Conservation (phyloP, 176 grass and related monocot genomes). For the Elymus sibiricus region DNA sequence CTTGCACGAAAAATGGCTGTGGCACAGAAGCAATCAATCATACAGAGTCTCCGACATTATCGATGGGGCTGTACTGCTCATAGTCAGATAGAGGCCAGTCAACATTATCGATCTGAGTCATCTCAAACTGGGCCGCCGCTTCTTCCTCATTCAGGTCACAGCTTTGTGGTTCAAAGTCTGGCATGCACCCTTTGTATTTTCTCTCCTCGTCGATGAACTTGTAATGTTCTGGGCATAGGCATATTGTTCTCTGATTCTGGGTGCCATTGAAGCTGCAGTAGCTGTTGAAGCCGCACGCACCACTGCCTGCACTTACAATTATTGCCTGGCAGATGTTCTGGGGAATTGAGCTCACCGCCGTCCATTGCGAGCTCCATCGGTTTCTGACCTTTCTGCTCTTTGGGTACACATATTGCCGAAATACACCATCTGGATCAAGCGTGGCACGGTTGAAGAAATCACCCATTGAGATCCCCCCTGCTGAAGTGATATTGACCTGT, state of each 20-base stretch:
- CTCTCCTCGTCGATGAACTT: neutral
- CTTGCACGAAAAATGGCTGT: neutral
- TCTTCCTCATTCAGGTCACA: neutral
- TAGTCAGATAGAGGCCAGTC: neutral
- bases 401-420: slow-evolving; percentile 8
- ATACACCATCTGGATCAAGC: neutral
- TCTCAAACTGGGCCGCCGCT: neutral
- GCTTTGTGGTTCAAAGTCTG: slow-evolving; percentile 6
- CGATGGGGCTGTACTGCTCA: neutral
- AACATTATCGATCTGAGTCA: neutral
- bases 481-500: neutral
- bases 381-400: neutral
- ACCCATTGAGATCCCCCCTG: neutral
- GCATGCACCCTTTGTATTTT: slow-evolving; percentile 9
- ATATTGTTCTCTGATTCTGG: neutral
- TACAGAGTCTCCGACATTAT: neutral
- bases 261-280: slow-evolving; percentile 1
- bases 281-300: slow-evolving; percentile 9
- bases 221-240: neutral
- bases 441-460: slow-evolving; percentile 9
- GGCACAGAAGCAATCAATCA: slow-evolving; percentile 16
- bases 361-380: neutral
- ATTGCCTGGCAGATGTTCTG: neutral
- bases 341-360: neutral
- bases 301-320: rapidly evolving